These are phyloP conservation scores for Phytophthora gonapodyides DNA, from an alignment of 352 stramenopile genomes.

Conservation along the genomic window DNA sequence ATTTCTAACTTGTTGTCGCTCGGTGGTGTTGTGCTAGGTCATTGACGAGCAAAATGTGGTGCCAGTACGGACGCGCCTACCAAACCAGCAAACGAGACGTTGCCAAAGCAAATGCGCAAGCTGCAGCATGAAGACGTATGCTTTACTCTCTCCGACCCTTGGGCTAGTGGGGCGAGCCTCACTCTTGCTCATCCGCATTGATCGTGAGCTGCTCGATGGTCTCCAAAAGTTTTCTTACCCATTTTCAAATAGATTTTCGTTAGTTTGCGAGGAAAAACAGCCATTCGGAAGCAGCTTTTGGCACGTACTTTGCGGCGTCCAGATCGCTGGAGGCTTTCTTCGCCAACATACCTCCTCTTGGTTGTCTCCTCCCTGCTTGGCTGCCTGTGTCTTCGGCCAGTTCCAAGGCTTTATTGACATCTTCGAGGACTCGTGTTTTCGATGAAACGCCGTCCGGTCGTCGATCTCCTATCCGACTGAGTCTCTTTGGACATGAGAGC, in stretches of 20 bases:
- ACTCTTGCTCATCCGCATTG: slow-evolving; percentile 9
- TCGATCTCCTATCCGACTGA: slow-evolving; percentile 24
- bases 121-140: slow-evolving; percentile 21
- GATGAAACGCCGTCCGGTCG: not conserved
- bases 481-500: slow-evolving; percentile 11
- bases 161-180: not conserved
- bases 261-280: slow-evolving; percentile 14
- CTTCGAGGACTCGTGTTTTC: slow-evolving; percentile 13
- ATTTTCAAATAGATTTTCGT: slow-evolving; percentile 33
- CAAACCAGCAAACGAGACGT: slow-evolving; percentile 24
- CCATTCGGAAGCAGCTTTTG: not conserved
- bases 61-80: slow-evolving; percentile 33
- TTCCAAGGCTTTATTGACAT: slow-evolving; percentile 31
- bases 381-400: slow-evolving; percentile 2
- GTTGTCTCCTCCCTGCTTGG: not conserved
- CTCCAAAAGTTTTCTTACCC: slow-evolving; percentile 41
- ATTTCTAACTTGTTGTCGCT: not conserved
- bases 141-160: not conserved
- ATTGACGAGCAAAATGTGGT: slow-evolving; percentile 53
- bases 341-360: slow-evolving; percentile 26
- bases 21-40: slow-evolving; percentile 32
- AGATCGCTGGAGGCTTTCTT: slow-evolving; percentile 51
- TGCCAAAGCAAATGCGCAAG: slow-evolving; percentile 16
- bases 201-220: slow-evolving; percentile 47
- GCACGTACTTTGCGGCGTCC: slow-evolving; percentile 45